Evolutionary conservation across 2,329 filamentous ascomycete species (phyloP), one percentile per base, ranked within the genome.

Genomic region (Basipetospora sp.): DNA sequence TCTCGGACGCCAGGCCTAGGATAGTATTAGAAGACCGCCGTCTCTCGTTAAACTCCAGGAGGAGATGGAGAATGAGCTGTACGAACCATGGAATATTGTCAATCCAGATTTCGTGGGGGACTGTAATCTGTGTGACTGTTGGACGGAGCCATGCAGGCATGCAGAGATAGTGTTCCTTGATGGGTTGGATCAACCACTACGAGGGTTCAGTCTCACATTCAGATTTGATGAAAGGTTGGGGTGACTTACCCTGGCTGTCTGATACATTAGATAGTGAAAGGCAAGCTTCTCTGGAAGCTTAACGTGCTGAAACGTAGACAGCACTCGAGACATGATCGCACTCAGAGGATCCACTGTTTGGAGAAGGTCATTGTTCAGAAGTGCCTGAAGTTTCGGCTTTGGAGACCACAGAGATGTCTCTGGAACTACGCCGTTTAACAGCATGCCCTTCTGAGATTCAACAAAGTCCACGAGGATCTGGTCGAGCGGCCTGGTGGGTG

Each of bases 261-360:
- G 18, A 17, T 39, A 26, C 30, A 39, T 39, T 9, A 39, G 8
- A 20, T 39, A 39, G 14, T 33, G 25, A 22, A 39, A 39, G 36
- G 36, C 25, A 11, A 39, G 18, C 20, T 39, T 39, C 16, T 39
- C 36, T 31, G 36, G 36, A 2, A 22, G 14, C 14, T n/a, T 20
- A 8, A 39, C 36, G 19, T 39, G 36, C 9, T 20, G 9, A 15
- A 39, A 39, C 3, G 30, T 39, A 8, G 36, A 33, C 14, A 39
- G 16, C n/a, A 39, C 36, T 16, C 28, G 19, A 16, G 25, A 27
- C 30, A 39, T 33, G 4, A 39, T 10, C 20, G 19, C 14, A 17
- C 36, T 39, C 11, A 39, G 25, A 10, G 36, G 20, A 28, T 39
- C 16, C 14, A 39, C 20, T 5, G 8, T 18, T 16, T 28, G 11